Evolutionary conservation across 305 asterid genomes (phyloP).

Genomic region (Rubia peregrina): DNA sequence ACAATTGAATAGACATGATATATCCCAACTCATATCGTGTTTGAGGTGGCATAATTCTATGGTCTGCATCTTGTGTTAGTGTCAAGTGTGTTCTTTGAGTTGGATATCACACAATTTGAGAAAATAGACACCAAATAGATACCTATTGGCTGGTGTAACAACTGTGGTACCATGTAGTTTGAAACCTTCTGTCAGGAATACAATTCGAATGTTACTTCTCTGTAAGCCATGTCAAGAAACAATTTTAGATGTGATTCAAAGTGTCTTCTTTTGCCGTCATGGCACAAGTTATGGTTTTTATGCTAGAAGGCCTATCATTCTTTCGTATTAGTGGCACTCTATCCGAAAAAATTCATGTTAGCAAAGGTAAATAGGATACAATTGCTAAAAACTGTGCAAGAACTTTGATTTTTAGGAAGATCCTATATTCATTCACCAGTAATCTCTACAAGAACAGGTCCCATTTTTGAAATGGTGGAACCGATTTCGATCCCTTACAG

Average conservation of each 20-base stretch:
- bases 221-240: neutral
- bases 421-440: conserved; percentile 53
- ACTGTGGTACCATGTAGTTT: neutral
- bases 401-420: neutral
- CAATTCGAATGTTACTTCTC: neutral
- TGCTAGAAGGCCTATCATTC: neutral
- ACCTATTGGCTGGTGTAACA: conserved; percentile 1
- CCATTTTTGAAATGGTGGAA: conserved; percentile 80
- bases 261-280: neutral
- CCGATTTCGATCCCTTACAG: conserved; percentile 19
- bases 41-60: neutral
- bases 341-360: neutral
- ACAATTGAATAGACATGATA: conserved; percentile 30
- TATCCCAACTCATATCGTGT: neutral
- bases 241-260: neutral
- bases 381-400: neutral
- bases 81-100: neutral
- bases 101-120: neutral
- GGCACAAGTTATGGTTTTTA: neutral
- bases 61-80: neutral
- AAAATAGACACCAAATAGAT: conserved; percentile 3
- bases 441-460: conserved; percentile 70
- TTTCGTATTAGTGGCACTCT: neutral
- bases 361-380: neutral
- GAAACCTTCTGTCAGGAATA: neutral